Percentiles rank a stretch among this genome's conserved stretches.
Evolutionary conservation across 176 grass and related monocot genomes (phyloP).

Genomic region (Carex littledalei): DNA sequence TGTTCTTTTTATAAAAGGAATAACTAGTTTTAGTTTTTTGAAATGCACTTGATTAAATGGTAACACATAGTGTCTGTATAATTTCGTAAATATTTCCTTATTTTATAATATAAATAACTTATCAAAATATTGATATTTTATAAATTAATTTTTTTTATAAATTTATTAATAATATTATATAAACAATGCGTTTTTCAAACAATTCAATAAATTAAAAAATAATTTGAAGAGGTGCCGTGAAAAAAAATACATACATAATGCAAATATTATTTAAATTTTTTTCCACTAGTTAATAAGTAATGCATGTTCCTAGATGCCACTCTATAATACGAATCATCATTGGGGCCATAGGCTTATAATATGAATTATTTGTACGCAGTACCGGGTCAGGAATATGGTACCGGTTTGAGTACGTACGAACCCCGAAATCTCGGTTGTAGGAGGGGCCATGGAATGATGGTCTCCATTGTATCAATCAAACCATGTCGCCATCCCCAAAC

Average conservation of each 20-base stretch:
- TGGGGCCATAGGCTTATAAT: neutral
- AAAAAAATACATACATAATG: neutral
- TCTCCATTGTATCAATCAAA: conserved; percentile 27
- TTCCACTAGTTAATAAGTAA: neutral
- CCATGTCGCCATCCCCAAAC: conserved; percentile 14
- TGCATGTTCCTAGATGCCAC: neutral
- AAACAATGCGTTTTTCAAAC: neutral
- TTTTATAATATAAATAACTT: too few species aligned
- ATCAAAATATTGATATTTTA: too few species aligned
- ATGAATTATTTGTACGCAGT: neutral
- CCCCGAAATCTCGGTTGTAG: neutral
- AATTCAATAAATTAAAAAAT: too few species aligned
- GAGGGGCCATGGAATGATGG: conserved; percentile 12
- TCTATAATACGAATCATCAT: neutral
- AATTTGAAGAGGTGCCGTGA: neutral
- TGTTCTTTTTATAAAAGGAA: too few species aligned
- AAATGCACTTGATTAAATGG: too few species aligned
- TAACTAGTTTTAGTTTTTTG: too few species aligned
- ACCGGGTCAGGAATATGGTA: neutral
- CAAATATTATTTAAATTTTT: neutral
- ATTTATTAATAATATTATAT: neutral
- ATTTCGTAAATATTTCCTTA: too few species aligned
- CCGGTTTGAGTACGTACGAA: neutral
- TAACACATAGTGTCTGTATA: neutral
- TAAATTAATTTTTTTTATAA: too few species aligned